Evolutionary conservation across 2,329 filamentous ascomycete species (phyloP).

Genomic region (Ophiognomonia clavigignenti-juglandacearum): DNA sequence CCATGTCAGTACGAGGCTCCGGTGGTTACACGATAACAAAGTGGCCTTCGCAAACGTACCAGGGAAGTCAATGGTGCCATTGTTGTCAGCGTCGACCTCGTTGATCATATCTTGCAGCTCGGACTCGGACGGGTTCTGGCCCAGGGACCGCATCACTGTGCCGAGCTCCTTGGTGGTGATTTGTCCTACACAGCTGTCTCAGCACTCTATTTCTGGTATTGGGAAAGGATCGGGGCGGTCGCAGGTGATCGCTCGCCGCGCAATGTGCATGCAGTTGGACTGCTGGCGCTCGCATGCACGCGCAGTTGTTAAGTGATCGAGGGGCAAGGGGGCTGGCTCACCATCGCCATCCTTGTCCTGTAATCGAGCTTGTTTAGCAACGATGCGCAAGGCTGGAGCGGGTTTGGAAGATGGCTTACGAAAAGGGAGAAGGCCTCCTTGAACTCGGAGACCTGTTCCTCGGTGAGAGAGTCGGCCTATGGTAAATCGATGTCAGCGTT

Average conservation of each 20-base stretch:
- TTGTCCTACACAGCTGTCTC: slow-evolving; percentile 55
- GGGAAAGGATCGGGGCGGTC: neutral
- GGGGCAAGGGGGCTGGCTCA: slow-evolving; percentile 40
- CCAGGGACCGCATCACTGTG: slow-evolving; percentile 85
- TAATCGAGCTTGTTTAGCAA: slow-evolving; percentile 23
- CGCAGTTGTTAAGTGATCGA: slow-evolving; percentile 5
- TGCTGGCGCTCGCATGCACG: neutral
- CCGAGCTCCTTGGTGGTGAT: slow-evolving; percentile 89
- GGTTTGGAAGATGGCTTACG: slow-evolving; percentile 55
- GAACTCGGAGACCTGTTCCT: slow-evolving; percentile 99
- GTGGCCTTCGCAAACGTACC: slow-evolving; percentile 46
- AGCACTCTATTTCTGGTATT: slow-evolving; percentile 18
- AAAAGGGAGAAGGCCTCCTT: slow-evolving; percentile 99
- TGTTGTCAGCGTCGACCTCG: slow-evolving; percentile 89
- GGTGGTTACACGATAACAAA: neutral
- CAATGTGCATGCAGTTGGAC: neutral
- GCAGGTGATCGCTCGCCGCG: neutral
- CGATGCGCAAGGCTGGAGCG: slow-evolving; percentile 6
- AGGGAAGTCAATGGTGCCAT: slow-evolving; percentile 87
- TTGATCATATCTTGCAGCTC: slow-evolving; percentile 94
- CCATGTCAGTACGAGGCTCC: slow-evolving; percentile 3
- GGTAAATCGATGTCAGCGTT: slow-evolving; percentile 17
- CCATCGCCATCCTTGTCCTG: slow-evolving; percentile 90
- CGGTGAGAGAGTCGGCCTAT: slow-evolving; percentile 95
- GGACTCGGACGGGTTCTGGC: slow-evolving; percentile 85